Evolutionary conservation across 208 protist species (phyloP).

Genomic region (Crithidia expoeki): DNA sequence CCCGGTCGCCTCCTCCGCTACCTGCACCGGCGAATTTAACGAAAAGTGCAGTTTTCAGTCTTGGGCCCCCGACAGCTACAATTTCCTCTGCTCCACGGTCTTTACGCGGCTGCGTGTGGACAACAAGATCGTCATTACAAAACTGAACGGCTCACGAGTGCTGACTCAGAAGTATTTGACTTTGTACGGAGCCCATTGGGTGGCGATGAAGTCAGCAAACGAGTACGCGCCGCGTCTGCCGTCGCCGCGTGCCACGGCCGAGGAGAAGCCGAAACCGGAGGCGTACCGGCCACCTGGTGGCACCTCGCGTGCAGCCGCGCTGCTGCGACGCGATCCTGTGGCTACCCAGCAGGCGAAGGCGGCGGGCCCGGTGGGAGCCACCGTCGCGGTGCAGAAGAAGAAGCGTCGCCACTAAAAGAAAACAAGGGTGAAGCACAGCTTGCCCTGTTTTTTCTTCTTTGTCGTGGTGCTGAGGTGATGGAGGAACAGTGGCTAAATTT

Average conservation of each 20-base stretch:
- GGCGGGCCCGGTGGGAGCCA: conserved; percentile 65
- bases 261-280: conserved; percentile 67
- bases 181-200: conserved; percentile 85
- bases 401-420: conserved; percentile 30
- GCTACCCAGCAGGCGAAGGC: conserved; percentile 58
- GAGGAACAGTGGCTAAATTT: neutral
- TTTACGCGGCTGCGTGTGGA: conserved; percentile 86
- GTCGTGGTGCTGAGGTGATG: too few relatives aligned
- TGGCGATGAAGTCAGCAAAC: conserved; percentile 44
- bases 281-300: conserved; percentile 81
- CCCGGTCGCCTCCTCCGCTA: conserved; percentile 21
- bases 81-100: conserved; percentile 80
- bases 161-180: conserved; percentile 73
- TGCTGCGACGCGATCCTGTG: conserved; percentile 60
- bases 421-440: neutral
- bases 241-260: conserved; percentile 41
- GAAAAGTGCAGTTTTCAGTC: conserved; percentile 86
- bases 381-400: conserved; percentile 62
- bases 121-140: conserved; percentile 82
- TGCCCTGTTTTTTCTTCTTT: too few relatives aligned
- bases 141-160: conserved; percentile 75
- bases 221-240: conserved; percentile 46
- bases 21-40: conserved; percentile 73
- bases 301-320: conserved; percentile 51
- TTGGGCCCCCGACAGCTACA: conserved; percentile 85